Base-by-base conservation (phyloP, 345 rosid genomes). In the Gossypium mustelinum region DNA sequence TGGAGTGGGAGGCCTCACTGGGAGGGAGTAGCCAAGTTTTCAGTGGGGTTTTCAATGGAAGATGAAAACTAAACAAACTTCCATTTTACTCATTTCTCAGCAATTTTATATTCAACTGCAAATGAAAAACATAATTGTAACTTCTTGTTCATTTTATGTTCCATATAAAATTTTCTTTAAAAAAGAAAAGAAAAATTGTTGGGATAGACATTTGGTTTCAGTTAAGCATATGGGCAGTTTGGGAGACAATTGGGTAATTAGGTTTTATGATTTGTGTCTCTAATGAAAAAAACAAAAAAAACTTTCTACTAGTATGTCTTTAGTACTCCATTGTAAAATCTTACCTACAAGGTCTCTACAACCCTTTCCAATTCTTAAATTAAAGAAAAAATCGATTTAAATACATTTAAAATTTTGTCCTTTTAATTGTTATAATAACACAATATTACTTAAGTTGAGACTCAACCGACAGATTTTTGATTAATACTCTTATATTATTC, bases 11-110 rank as follows among this genome's bases (percentile, higher is more conserved):
- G 76, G 90, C 91, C 6, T 87, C 92, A 8, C 60, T 83, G 2
- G 94, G 88, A 47, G 90, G 88, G 20, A 85, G 71, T 73, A 81
- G 90, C 88, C 85, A 83, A 64, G 84, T 88, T 77, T 89, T 88
- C 68, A 87, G 90, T 27, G 88, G 88, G 16, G 6, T 89, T 9
- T 76, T 78, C 70, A 73, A 68, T 61, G 92, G 92, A 79, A 85
- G 90, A 86, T 89, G 76, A 59, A 25, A 59, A 25, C 41, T 24
- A 59, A 24, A 59, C 16, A 24, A 24, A 27, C 27, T 57, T 7
- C 62, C 11, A 11, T 57, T 57, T 57, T 22, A 57, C 62, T 57
- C 34, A 22, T 55, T 51, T 29, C 5, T 22, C 62, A 50, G 73
- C 13, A 24, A 25, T 12, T 48, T 68, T 48, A 68, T 4, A 17